These are phyloP conservation scores for Rhynchospora pubera DNA, from an alignment of 176 grass and related monocot genomes.

Conservation along the genomic window DNA sequence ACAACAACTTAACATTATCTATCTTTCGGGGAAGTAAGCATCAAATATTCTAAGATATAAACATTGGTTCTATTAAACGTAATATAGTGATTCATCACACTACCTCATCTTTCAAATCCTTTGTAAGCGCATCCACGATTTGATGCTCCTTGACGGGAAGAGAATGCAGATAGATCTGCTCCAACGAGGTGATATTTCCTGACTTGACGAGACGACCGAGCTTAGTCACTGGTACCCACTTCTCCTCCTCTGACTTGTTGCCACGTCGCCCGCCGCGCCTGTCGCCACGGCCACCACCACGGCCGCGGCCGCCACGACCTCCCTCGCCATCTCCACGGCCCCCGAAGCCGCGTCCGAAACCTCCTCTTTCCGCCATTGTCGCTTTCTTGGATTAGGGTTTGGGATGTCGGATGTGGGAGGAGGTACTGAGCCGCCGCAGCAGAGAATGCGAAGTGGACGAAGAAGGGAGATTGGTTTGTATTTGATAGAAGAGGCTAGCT, in stretches of 20 bases:
- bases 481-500: not conserved
- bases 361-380: constrained; percentile 62
- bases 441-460: not conserved
- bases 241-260: constrained; percentile 61
- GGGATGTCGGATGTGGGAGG: not conserved
- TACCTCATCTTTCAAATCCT: constrained; percentile 71
- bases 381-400: constrained; percentile 30
- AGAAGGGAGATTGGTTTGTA: not conserved
- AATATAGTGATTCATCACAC: not conserved
- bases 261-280: constrained; percentile 40
- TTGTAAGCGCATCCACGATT: constrained; percentile 52
- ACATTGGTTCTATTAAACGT: not conserved
- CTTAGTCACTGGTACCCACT: constrained; percentile 87
- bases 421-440: not conserved
- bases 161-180: constrained; percentile 85
- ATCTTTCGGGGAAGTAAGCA: not conserved
- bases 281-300: constrained; percentile 41
- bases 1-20: not conserved
- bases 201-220: constrained; percentile 83
- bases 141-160: constrained; percentile 91
- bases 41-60: not conserved
- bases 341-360: constrained; percentile 56
- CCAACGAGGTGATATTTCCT: constrained; percentile 30
- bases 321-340: constrained; percentile 31
- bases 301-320: constrained; percentile 24